These are phyloP conservation scores for Boletellus emodensis DNA, from an alignment of 768 basidiomycete species.

Conservation along the genomic window DNA sequence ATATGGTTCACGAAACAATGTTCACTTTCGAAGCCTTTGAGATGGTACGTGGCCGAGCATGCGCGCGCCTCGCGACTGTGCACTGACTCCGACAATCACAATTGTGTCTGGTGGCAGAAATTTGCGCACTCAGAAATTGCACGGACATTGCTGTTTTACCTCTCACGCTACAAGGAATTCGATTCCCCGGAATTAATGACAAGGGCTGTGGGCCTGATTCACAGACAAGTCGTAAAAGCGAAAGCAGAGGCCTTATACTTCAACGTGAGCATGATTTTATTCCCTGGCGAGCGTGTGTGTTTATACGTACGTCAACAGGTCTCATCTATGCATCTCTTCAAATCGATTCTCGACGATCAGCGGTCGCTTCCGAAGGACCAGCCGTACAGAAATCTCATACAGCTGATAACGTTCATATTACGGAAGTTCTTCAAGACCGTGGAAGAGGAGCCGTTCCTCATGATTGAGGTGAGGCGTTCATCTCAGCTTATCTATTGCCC, in stretches of 20 bases:
- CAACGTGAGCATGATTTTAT: conserved; percentile 54
- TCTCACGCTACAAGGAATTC: conserved; percentile 83
- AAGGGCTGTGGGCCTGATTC: conserved; percentile 82
- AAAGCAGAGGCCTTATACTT: conserved; percentile 96
- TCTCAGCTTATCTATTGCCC: conserved; percentile 22
- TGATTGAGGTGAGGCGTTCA: conserved; percentile 69
- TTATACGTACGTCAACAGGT: conserved; percentile 51
- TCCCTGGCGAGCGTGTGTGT: not conserved
- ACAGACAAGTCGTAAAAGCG: conserved; percentile 84
- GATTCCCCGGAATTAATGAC: conserved; percentile 75
- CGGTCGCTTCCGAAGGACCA: conserved; percentile 74
- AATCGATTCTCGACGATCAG: conserved; percentile 77
- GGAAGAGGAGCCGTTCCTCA: conserved; percentile 77
- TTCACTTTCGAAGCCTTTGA: conserved; percentile 94
- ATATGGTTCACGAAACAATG: conserved; percentile 73
- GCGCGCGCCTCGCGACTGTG: conserved; percentile 13
- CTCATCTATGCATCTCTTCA: conserved; percentile 86
- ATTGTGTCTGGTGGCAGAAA: conserved; percentile 50
- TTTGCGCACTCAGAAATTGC: conserved; percentile 87
- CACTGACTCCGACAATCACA: conserved; percentile 17
- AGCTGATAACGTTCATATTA: conserved; percentile 81
- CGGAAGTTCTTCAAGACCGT: conserved; percentile 93
- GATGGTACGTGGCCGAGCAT: conserved; percentile 49
- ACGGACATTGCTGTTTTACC: conserved; percentile 76
- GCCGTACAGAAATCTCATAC: conserved; percentile 77